phyloP scores from a whole-genome alignment of 176 grass and related monocot species.

The Oryza glumipatula region DNA sequence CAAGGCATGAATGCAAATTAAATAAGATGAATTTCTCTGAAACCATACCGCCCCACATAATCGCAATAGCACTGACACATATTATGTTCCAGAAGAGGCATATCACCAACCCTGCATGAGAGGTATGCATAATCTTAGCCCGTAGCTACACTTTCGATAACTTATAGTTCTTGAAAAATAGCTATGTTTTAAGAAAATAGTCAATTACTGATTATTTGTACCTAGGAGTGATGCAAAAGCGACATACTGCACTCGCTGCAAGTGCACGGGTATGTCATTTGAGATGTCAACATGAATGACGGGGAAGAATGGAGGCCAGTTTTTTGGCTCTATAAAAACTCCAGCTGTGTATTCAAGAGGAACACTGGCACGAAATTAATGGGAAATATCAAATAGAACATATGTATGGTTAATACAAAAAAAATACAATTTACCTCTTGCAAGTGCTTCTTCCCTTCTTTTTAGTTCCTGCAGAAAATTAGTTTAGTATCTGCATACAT shows the following conservation, averaged over 20 bases:
- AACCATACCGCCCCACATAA: constrained; percentile 43
- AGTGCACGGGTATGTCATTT: constrained; percentile 68
- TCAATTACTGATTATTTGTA: constrained; percentile 19
- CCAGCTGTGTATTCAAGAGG: constrained; percentile 49
- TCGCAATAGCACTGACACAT: constrained; percentile 54
- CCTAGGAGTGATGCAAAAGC: constrained; percentile 76
- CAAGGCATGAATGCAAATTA: background rate
- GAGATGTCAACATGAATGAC: constrained; percentile 75
- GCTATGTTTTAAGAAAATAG: background rate
- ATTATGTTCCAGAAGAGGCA: constrained; percentile 78
- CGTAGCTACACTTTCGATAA: background rate
- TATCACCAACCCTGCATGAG: constrained; percentile 55
- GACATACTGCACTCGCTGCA: constrained; percentile 70
- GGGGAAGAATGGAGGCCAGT: constrained; percentile 76
- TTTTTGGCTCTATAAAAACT: constrained; percentile 56
- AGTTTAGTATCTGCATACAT: background rate
- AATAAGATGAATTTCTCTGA: background rate
- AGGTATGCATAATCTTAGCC: constrained; percentile 3
- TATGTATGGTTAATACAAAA: background rate
- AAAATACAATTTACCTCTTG: constrained; percentile 33
- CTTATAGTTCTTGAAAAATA: background rate
- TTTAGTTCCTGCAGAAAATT: constrained; percentile 49
- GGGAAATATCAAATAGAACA: background rate
- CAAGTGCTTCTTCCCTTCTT: constrained; percentile 65
- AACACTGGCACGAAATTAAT: background rate